Conservation (phyloP, 202 grass and related monocot genomes). For the Zizania palustris region DNA sequence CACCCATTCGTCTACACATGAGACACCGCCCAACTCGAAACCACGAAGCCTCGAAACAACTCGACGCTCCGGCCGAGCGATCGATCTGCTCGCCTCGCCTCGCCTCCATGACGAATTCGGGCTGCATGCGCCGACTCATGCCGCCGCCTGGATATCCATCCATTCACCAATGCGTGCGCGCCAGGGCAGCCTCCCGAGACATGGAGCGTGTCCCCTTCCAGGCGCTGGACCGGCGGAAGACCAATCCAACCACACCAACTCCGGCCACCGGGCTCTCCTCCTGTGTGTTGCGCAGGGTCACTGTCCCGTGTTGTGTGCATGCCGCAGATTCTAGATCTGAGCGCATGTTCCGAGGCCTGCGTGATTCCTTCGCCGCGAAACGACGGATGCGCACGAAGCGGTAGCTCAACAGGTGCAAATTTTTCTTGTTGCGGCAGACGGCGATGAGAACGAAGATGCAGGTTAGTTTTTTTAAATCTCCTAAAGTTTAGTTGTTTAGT, state of each 20-base stretch:
- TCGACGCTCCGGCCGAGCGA: too few species aligned
- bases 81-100: too few species aligned
- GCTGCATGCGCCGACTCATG: background rate
- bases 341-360: constrained; percentile 17
- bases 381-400: background rate
- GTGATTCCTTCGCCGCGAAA: constrained; percentile 40
- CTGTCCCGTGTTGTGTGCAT: background rate
- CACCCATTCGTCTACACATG: background rate
- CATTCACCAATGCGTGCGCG: background rate
- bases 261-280: background rate
- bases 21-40: background rate
- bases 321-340: constrained; percentile 41
- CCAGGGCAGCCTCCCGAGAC: background rate
- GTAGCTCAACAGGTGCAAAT: too few species aligned
- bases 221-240: background rate
- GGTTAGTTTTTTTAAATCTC: too few species aligned
- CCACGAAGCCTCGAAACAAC: too few species aligned
- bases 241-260: background rate
- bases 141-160: background rate
- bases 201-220: background rate
- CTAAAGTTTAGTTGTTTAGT: too few species aligned
- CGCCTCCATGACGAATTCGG: background rate
- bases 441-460: too few species aligned
- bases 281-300: too few species aligned
- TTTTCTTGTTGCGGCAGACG: too few species aligned